Conservation (phyloP, 192 early-diverging fungal genomes). For the Rhizophagus prolifer region DNA sequence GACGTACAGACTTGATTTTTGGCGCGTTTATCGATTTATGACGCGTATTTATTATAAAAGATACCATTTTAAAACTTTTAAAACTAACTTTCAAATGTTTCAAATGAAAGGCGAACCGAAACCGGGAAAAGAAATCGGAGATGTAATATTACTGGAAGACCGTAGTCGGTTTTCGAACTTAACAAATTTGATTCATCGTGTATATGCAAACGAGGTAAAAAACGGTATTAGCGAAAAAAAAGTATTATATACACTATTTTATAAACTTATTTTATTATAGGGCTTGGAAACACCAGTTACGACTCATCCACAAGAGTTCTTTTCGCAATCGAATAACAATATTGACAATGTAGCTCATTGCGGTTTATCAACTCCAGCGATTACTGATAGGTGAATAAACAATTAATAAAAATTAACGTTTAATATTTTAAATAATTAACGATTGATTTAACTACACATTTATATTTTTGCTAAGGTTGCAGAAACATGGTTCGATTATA, state of each 20-base stretch:
- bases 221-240: background rate
- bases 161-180: background rate
- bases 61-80: too few relatives aligned
- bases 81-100: background rate
- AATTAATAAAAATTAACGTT: background rate
- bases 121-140: background rate
- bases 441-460: background rate
- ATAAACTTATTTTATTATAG: background rate
- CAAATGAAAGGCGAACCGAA: background rate
- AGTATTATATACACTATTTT: background rate
- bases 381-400: background rate
- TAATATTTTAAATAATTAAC: background rate
- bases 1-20: too few relatives aligned
- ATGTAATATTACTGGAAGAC: background rate
- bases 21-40: too few relatives aligned
- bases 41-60: too few relatives aligned
- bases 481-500: background rate
- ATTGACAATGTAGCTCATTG: background rate
- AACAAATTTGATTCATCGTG: background rate
- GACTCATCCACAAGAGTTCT: background rate
- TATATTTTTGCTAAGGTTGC: background rate
- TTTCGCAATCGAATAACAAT: background rate
- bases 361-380: background rate
- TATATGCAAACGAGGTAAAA: background rate
- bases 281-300: background rate